A percentile compares a stretch with the other conserved stretches of the same genome.
Evolutionary conservation across 2,329 filamentous ascomycete genomes (phyloP).

Genomic region (Aspergillus sp.): DNA sequence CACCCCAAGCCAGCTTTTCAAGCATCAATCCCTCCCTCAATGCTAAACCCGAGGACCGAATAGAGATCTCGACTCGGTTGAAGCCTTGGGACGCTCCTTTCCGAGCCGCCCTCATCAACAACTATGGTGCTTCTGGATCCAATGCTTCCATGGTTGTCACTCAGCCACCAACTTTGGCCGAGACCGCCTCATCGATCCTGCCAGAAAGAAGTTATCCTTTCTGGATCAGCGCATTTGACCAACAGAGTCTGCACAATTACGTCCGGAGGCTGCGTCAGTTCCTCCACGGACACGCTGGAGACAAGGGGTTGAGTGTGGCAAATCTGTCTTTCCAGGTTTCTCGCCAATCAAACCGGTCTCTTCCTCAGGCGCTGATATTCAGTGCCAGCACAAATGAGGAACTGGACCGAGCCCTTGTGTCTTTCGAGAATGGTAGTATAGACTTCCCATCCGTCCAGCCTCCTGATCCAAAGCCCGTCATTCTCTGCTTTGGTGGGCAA

Average conservation of each 20-base stretch:
- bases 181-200: slow-evolving; percentile 8
- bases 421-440: background rate
- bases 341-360: slow-evolving; percentile 1
- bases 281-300: background rate
- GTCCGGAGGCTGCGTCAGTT: background rate
- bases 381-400: background rate
- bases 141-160: slow-evolving; percentile 11
- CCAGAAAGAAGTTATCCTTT: background rate
- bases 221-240: slow-evolving; percentile 3
- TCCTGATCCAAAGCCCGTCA: slow-evolving; percentile 17
- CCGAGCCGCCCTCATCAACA: slow-evolving; percentile 26
- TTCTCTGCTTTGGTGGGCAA: slow-evolving; percentile 45
- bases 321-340: slow-evolving; percentile 3
- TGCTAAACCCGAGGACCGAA: background rate
- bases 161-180: background rate
- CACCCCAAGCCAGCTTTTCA: slow-evolving; percentile 26
- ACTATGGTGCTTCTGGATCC: slow-evolving; percentile 15
- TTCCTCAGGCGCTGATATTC: background rate
- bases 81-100: slow-evolving; percentile 14
- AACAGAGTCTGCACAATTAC: background rate
- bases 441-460: background rate
- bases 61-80: slow-evolving; percentile 12
- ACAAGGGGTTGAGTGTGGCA: background rate
- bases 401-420: background rate
- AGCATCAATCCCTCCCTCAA: slow-evolving; percentile 21